Base-by-base conservation (phyloP, 495 filamentous ascomycete species). In the Antarctomyces pellizariae region DNA sequence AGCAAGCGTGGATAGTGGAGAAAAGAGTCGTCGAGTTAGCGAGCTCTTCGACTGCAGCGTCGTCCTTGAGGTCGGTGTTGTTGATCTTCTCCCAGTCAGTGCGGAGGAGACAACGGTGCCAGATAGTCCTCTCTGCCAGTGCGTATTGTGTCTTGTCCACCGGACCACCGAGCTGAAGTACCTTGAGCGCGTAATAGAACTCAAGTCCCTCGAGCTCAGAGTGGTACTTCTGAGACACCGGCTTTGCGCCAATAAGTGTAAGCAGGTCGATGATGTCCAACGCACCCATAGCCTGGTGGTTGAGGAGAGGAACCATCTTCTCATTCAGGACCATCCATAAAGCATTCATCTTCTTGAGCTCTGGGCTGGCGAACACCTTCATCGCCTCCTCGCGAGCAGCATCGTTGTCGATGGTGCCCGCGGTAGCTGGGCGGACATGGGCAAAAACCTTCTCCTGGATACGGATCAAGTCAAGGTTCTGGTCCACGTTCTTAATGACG, bases 251-350 rank as follows among this genome's bases (percentile, higher is more conserved):
- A 32, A 77, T 66, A 15, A 93, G 50, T 0, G 80, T 92, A 21
- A 97, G 60, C 5, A 84, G 41, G 48, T 97, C 82, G 18, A 89
- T 64, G 9, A 95, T 52, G 21, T 64, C 56, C 11, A 71, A 58
- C 2, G 64, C 49, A 19, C 65, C 57, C 29, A 93, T 52, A 6
- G 66, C 65, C 31, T 72, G 60, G 35, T 75, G 64, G 24, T 60
- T 49, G 14, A 92, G 46, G 14, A 92, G 50, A 11, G 54, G 53
- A n/a, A 50, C 51, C 35, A 95, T 49, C 21, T 59, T 59, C 21
- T 65, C 57, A 19, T 64, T 56, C 20, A 93, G 63, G 8, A 82
- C 37, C 22, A 65, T 56, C 24, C 53, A 48, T 5, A 82, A 55
- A 10, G 66, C 66, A 25, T 72, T 67, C 21, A 64, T 59, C 33